Evolutionary conservation across 2,329 filamentous ascomycete genomes (phyloP), one percentile per base, ranked within the genome.

Genomic region (Plectosphaerella plurivora): DNA sequence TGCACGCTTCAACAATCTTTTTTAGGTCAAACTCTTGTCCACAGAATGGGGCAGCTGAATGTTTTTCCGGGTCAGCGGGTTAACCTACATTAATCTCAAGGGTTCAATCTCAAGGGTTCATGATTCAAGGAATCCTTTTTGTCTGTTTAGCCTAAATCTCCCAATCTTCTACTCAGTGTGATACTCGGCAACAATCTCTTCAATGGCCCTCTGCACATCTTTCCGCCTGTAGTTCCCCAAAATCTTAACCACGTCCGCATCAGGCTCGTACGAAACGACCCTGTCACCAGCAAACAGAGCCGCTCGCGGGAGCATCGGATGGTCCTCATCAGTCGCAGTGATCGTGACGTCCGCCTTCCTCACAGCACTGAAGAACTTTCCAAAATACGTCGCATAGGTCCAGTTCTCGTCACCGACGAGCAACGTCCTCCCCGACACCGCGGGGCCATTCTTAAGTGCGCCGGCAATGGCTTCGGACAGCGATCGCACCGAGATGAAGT

Each of bases 401-500:
- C 51, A 5, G 10, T 51, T 55, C 45, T 53, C 37, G 12, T 55
- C 51, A 1, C 53, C 53, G 2, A 53, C 11, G 14, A 55, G 7
- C 15, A 55, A 37, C 0, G 45, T 28, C 20, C 36, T 51, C 1
- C 53, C 51, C 0, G 37, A 46, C 3, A 55, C 39, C 2, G 46
- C 24, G 1, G 9, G n/a, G 1, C 45, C 45, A 2, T 51, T 51
- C n/a, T 47, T 45, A 1, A 51, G 22, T 0, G 53, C 53, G 1
- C 53, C 53, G 6, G 39, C 35, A 9, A 55, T 53, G 0, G 51
- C 53, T 14, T 55, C 51, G 1, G 53, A 51, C 1, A 55, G 24
- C 4, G 51, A 55, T 15, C 18, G 45, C 10, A 51, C 49, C 5
- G 51, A 53, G 5, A 55, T 53, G 15, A 55, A 55, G 45, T 55